Percentiles rank a stretch among this genome's conserved stretches.
Conservation (phyloP, 495 filamentous ascomycete species). For the Halenospora varia region DNA sequence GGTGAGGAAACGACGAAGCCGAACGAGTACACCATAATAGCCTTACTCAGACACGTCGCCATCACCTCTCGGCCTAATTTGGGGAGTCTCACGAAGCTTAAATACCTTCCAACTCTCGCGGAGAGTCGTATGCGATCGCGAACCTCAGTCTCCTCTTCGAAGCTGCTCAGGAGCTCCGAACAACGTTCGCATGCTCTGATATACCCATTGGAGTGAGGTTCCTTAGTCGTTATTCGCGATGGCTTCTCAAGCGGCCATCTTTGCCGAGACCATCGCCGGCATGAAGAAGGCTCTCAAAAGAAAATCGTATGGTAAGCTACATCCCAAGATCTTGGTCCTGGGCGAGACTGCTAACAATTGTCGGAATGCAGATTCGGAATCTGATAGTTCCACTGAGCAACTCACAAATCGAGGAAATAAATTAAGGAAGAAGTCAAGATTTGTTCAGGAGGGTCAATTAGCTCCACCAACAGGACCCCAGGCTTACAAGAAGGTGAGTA, state of each 20-base stretch:
- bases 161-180: not conserved
- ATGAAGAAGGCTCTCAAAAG: slow-evolving; percentile 71
- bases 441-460: slow-evolving; percentile 72
- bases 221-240: slow-evolving; percentile 39
- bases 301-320: slow-evolving; percentile 51
- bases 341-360: not conserved
- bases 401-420: slow-evolving; percentile 91
- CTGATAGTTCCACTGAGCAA: slow-evolving; percentile 75
- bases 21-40: too few relatives aligned
- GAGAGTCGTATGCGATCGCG: not conserved
- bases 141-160: not conserved
- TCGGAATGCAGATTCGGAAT: slow-evolving; percentile 66
- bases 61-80: not conserved
- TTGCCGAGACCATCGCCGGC: slow-evolving; percentile 67
- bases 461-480: slow-evolving; percentile 64
- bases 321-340: not conserved
- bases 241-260: slow-evolving; percentile 66
- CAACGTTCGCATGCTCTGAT: not conserved
- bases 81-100: not conserved
- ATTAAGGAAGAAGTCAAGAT: slow-evolving; percentile 75
- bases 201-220: not conserved
- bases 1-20: too few relatives aligned
- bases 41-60: too few relatives aligned
- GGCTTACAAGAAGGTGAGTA: slow-evolving; percentile 78
- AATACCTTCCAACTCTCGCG: not conserved